Evolutionary conservation across 805 yeast genomes (phyloP), one percentile per base, ranked within the genome.

Genomic region (Cyberlindnera japonica): DNA sequence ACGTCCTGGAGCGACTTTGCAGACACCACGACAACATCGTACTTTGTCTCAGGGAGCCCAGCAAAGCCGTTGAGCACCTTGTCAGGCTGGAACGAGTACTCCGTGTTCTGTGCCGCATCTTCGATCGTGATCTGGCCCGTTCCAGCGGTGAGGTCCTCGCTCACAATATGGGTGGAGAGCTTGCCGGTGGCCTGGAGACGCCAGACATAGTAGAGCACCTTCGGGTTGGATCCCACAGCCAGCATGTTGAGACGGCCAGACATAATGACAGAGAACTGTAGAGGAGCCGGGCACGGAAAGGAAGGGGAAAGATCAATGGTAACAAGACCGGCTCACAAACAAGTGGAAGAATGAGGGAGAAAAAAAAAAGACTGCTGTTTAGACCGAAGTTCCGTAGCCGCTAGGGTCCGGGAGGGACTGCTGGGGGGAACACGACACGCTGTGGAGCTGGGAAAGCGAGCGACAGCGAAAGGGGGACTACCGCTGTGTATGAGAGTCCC

Each of bases 131-230:
- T 33, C 26, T 35, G 30, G 5, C 34, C 5, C 24, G 28, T 13
- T 4, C 17, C 4, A n/a, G 36, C 18, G 11, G 32, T 23, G 23
- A 39, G 21, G 22, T 53, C 52, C 5, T 65, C 55, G 46, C 65
- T 64, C 24, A 77, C 68, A 15, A 71, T 47, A 12, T 79, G 55
- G n/a, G 69, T 40, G 31, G 64, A 61, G 38, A 70, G 68, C 25
- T 54, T 55, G 50, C 63, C 63, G 1, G 82, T 70, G 36, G 67
- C 64, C 37, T 67, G 72, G 26, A 79, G 54, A 37, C 80, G 65
- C 81, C 81, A 77, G 14, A 73, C 71, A 57, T 80, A 80, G 58
- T 75, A 79, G 23, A 75, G 67, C 36, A 79, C 55, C 56, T 77
- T 75, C 23, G 85, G 79, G 57, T 74, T 76, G 9, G 68, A 57